A percentile compares a stretch with the other conserved stretches of the same genome.
phyloP scores from a whole-genome alignment of 441 rosid species.

The Populus hybrid region DNA sequence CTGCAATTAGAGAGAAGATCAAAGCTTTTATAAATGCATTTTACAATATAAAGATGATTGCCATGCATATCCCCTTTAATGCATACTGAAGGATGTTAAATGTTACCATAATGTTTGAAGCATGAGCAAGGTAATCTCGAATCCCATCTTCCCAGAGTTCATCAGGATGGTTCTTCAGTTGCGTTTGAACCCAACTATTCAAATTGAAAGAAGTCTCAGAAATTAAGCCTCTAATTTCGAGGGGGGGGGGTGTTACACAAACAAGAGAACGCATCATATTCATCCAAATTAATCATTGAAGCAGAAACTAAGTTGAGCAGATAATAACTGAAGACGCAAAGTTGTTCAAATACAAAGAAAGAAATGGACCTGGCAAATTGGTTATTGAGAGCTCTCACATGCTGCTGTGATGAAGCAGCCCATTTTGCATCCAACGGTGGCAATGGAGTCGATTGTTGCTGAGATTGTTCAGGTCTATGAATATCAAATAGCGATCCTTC shows the following conservation, averaged over 20 bases:
- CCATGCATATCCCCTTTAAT: background rate
- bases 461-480: slow-evolving; percentile 54
- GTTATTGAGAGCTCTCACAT: slow-evolving; percentile 92
- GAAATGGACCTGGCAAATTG: slow-evolving; percentile 80
- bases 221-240: background rate
- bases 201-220: background rate
- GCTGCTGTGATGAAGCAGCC: slow-evolving; percentile 76
- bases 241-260: no score
- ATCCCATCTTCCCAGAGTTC: slow-evolving; percentile 98
- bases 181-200: slow-evolving; percentile 88
- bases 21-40: background rate
- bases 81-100: slow-evolving; percentile 3
- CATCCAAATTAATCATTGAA: background rate
- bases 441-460: slow-evolving; percentile 32
- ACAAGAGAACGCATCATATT: background rate
- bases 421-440: slow-evolving; percentile 49
- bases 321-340: background rate
- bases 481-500: slow-evolving; percentile 52
- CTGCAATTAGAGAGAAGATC: slow-evolving; percentile 29
- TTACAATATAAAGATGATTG: background rate
- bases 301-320: background rate
- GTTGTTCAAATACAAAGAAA: background rate
- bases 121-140: slow-evolving; percentile 71
- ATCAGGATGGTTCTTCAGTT: slow-evolving; percentile 89
- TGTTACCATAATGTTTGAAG: slow-evolving; percentile 69